Evolutionary conservation across 2,329 filamentous ascomycete species (phyloP).

Genomic region (Sporothrix variecibatus): DNA sequence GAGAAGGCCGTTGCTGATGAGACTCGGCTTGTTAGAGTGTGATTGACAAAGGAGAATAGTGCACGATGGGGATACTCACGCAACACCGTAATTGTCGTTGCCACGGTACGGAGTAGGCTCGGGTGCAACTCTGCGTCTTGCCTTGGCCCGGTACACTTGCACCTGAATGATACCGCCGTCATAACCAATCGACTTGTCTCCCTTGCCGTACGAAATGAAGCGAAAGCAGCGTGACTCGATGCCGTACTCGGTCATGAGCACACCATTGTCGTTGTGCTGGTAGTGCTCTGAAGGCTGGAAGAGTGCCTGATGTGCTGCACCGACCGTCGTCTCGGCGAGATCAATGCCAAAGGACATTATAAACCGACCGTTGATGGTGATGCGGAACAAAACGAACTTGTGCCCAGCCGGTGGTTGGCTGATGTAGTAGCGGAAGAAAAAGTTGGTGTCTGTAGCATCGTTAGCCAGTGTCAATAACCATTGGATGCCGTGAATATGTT

Average conservation of each 20-base stretch:
- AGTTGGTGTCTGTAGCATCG: slow-evolving; percentile 48
- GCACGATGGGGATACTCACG: slow-evolving; percentile 43
- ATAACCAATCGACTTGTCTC: slow-evolving; percentile 47
- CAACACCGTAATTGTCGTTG: slow-evolving; percentile 55
- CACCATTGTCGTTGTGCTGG: slow-evolving; percentile 42
- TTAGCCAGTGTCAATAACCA: background rate
- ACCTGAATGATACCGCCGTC: slow-evolving; percentile 60
- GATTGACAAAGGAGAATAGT: background rate
- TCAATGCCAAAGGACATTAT: slow-evolving; percentile 57
- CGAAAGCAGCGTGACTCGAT: slow-evolving; percentile 54
- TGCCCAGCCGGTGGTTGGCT: slow-evolving; percentile 39
- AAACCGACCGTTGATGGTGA: slow-evolving; percentile 56
- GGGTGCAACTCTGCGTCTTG: slow-evolving; percentile 47
- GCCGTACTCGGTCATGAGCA: slow-evolving; percentile 41
- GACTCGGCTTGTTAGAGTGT: slow-evolving; percentile 39
- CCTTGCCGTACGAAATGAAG: slow-evolving; percentile 45
- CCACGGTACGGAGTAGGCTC: slow-evolving; percentile 47
- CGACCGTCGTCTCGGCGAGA: slow-evolving; percentile 44
- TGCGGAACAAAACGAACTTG: slow-evolving; percentile 55
- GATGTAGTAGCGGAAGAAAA: slow-evolving; percentile 54
- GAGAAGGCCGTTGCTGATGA: slow-evolving; percentile 55
- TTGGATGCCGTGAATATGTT: too few species aligned
- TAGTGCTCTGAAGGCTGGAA: slow-evolving; percentile 51
- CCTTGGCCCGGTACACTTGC: slow-evolving; percentile 54
- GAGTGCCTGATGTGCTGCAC: slow-evolving; percentile 42